phyloP scores from a whole-genome alignment of 768 basidiomycete species.

The Calocera cornea region DNA sequence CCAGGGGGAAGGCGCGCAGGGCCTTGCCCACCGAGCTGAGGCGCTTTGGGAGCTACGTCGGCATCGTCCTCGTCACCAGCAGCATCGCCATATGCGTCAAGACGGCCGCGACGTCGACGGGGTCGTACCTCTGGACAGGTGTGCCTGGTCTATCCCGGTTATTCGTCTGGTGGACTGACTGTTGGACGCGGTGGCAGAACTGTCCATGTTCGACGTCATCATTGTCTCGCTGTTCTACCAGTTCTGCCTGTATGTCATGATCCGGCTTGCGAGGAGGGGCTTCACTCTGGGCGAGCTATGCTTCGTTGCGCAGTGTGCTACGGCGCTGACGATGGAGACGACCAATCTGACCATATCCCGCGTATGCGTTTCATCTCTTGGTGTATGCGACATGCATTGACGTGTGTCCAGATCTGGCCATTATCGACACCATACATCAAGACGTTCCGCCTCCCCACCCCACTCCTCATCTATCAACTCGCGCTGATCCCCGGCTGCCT shows the following conservation, averaged over 20 bases:
- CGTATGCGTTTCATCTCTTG: constrained; percentile 33
- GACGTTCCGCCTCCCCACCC: constrained; percentile 85
- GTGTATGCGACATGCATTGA: not conserved
- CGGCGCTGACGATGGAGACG: constrained; percentile 73
- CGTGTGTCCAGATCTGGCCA: constrained; percentile 52
- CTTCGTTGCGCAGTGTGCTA: constrained; percentile 77
- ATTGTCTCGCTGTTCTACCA: constrained; percentile 74
- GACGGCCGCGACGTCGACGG: constrained; percentile 30
- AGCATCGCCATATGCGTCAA: constrained; percentile 38
- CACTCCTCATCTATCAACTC: constrained; percentile 79
- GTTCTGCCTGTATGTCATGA: constrained; percentile 74
- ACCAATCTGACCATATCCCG: constrained; percentile 69
- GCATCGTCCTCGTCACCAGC: constrained; percentile 47
- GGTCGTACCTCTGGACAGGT: constrained; percentile 60
- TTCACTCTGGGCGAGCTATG: constrained; percentile 93
- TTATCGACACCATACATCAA: constrained; percentile 69
- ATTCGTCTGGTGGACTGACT: constrained; percentile 4
- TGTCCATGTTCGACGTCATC: constrained; percentile 61
- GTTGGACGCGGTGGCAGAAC: constrained; percentile 42
- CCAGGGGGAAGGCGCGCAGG: too few species aligned
- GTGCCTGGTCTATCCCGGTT: constrained; percentile 20
- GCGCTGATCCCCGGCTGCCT: constrained; percentile 87
- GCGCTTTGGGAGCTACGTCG: constrained; percentile 30
- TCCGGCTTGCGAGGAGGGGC: constrained; percentile 82
- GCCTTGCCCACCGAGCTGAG: not conserved